phyloP scores from a whole-genome alignment of 768 basidiomycete species.

The Rhodotorula toruloides region DNA sequence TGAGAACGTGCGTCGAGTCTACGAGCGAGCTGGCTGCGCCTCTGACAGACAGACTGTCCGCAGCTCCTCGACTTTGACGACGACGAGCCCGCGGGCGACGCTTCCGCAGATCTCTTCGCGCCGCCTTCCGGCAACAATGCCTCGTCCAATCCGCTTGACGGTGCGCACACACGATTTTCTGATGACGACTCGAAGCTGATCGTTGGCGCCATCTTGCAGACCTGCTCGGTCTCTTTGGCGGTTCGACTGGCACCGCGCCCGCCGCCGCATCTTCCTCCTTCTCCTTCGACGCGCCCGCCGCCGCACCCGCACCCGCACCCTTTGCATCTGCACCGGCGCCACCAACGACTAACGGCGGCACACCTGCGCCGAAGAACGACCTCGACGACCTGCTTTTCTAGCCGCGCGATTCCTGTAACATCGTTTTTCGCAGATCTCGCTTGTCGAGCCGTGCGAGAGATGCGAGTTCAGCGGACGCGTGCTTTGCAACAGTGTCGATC shows the following conservation, averaged over 20 bases:
- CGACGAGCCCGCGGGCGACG: constrained; percentile 47
- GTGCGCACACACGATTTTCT: neutral
- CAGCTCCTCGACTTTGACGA: constrained; percentile 84
- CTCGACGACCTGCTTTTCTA: constrained; percentile 39
- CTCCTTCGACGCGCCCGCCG: constrained; percentile 20
- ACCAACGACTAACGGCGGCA: neutral
- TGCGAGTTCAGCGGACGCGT: too few relatives aligned
- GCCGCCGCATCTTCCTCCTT: neutral
- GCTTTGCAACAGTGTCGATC: too few relatives aligned
- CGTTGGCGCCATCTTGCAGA: neutral
- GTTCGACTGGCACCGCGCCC: neutral
- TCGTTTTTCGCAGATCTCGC: too few relatives aligned
- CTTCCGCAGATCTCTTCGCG: constrained; percentile 26
- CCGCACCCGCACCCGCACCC: neutral
- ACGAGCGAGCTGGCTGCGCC: neutral
- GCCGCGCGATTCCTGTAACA: too few relatives aligned
- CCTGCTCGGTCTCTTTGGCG: constrained; percentile 29
- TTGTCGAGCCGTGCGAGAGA: too few relatives aligned
- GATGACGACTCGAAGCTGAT: neutral
- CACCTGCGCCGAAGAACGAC: constrained; percentile 20
- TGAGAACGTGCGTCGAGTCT: constrained; percentile 58
- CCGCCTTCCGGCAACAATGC: constrained; percentile 19
- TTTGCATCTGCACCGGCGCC: neutral
- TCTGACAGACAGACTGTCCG: too few relatives aligned
- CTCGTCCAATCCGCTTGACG: constrained; percentile 36